Conservation (phyloP, 345 rosid species). For the Excoecaria cochinchinensis region DNA sequence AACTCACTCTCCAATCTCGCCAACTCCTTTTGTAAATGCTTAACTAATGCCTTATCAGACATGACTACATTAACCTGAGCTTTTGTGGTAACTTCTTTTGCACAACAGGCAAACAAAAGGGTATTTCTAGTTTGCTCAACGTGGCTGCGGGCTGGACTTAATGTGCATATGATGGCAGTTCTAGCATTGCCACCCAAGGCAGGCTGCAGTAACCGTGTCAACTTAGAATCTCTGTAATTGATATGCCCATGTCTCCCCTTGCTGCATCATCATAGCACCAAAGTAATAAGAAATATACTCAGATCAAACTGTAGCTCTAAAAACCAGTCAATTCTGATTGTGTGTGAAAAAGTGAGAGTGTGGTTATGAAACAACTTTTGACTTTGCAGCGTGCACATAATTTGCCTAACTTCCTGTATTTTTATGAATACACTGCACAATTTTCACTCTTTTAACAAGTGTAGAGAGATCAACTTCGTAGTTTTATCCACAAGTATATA, state of each 20-base stretch:
- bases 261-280: conserved; percentile 47
- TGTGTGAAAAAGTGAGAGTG: neutral
- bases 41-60: conserved; percentile 98
- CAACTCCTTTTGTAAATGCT: conserved; percentile 86
- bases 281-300: conserved; percentile 11
- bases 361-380: neutral
- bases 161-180: conserved; percentile 91
- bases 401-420: conserved; percentile 3
- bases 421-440: neutral
- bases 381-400: neutral
- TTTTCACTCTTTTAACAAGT: neutral
- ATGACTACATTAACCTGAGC: conserved; percentile 97
- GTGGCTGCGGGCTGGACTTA: conserved; percentile 96
- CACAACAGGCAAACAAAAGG: conserved; percentile 92
- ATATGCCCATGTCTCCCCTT: conserved; percentile 91
- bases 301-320: neutral
- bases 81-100: conserved; percentile 93
- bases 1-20: conserved; percentile 93
- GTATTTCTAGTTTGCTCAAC: conserved; percentile 99
- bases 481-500: neutral
- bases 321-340: neutral
- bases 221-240: conserved; percentile 94
- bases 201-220: conserved; percentile 91
- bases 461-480: neutral
- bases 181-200: conserved; percentile 97